Conservation (phyloP, 2,329 filamentous ascomycete genomes). For the Biscogniauxia sp. region DNA sequence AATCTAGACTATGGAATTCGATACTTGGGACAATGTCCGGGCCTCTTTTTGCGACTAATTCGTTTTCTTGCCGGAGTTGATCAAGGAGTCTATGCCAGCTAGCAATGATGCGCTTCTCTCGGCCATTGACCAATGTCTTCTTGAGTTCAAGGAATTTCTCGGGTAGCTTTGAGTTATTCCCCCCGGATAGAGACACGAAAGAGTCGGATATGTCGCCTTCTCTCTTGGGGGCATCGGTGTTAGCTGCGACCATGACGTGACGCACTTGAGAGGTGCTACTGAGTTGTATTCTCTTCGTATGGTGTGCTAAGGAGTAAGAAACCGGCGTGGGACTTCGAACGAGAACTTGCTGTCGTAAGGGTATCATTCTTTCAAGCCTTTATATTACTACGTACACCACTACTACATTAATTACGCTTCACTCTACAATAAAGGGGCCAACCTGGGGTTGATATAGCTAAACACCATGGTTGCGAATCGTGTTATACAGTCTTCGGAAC, state of each 20-base stretch:
- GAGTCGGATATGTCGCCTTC: constrained; percentile 63
- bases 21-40: constrained; percentile 53
- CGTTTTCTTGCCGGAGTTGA: constrained; percentile 46
- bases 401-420: background rate
- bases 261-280: constrained; percentile 5
- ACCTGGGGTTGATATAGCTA: background rate
- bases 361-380: background rate
- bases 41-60: constrained; percentile 43
- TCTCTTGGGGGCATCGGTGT: constrained; percentile 38
- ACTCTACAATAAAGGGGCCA: background rate
- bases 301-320: background rate
- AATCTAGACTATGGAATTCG: constrained; percentile 44
- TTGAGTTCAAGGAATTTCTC: constrained; percentile 57
- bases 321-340: background rate
- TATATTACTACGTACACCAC: background rate
- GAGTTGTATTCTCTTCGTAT: background rate
- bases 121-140: constrained; percentile 46
- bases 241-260: constrained; percentile 14
- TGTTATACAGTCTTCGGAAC: background rate
- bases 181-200: constrained; percentile 58
- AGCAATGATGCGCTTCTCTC: constrained; percentile 44
- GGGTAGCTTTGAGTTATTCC: constrained; percentile 45
- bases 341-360: background rate
- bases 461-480: background rate
- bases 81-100: constrained; percentile 50